Conservation (phyloP, 2,329 filamentous ascomycete genomes). For the Magnaporthiopsis incrustans region DNA sequence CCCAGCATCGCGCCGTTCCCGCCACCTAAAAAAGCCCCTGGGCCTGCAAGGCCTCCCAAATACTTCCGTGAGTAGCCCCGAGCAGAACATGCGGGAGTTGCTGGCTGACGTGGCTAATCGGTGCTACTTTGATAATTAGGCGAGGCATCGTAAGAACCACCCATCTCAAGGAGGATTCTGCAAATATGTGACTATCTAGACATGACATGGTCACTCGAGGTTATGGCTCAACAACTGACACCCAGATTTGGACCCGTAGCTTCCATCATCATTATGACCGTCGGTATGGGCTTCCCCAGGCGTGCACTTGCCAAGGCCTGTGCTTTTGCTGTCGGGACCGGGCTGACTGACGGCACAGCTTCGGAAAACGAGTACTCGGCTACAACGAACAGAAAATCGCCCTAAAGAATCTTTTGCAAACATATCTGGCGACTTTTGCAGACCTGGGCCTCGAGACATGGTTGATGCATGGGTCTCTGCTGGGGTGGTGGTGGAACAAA, state of each 20-base stretch:
- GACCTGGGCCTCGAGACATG: constrained; percentile 66
- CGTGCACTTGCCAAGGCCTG: constrained; percentile 1
- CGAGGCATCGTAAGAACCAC: neutral
- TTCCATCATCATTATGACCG: constrained; percentile 31
- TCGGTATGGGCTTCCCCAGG: constrained; percentile 16
- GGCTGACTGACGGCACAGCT: constrained; percentile 20
- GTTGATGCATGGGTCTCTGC: constrained; percentile 75
- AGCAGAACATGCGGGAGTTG: neutral
- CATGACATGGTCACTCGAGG: accelerated
- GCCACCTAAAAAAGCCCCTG: neutral
- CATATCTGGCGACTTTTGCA: constrained; percentile 62
- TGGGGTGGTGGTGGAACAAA: constrained; percentile 83
- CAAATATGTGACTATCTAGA: no score
- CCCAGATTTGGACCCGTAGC: constrained; percentile 11
- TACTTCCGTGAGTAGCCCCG: neutral
- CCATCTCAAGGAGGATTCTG: no score
- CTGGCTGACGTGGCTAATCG: neutral
- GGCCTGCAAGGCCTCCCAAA: neutral
- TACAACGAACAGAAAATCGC: constrained; percentile 52
- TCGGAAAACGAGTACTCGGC: constrained; percentile 28
- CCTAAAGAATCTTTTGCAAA: constrained; percentile 58
- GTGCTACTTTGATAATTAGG: neutral
- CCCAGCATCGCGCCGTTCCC: neutral
- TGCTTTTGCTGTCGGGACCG: neutral
- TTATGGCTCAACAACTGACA: no score